Percentiles rank a stretch among this genome's conserved stretches.
These are phyloP conservation scores for Luzula sylvatica DNA, from an alignment of 176 grass and related monocot species.

Conservation along the genomic window DNA sequence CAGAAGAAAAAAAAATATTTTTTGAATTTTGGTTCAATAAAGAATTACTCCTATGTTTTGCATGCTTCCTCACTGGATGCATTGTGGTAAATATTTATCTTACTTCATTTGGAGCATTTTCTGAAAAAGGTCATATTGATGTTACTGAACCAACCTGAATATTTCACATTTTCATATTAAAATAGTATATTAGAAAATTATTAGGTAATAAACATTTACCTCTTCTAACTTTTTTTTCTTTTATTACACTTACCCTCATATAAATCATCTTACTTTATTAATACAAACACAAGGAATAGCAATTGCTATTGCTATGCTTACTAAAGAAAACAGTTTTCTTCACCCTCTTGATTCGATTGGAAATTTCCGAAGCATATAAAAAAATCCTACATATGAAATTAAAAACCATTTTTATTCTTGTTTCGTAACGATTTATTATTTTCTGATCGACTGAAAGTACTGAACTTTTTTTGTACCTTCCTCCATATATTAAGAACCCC, in stretches of 20 bases:
- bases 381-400: conserved; percentile 46
- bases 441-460: conserved; percentile 1
- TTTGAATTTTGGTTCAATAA: no score
- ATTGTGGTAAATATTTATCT: no score
- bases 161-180: neutral
- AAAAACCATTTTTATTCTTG: neutral
- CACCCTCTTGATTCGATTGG: conserved; percentile 81
- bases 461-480: conserved; percentile 40
- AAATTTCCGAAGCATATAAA: conserved; percentile 68
- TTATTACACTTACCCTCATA: no score
- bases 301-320: no score
- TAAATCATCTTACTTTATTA: no score
- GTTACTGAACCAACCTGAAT: conserved; percentile 78
- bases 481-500: conserved; percentile 74
- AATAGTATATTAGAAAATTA: conserved; percentile 8
- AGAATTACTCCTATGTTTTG: no score
- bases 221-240: conserved; percentile 92
- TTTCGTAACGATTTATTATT: neutral
- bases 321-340: no score
- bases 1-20: no score
- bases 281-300: no score
- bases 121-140: conserved; percentile 76
- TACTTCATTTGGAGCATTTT: no score
- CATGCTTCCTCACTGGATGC: no score
- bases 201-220: conserved; percentile 25